A percentile compares a stretch with the other conserved stretches of the same genome.
These are phyloP conservation scores for Neofusicoccum kwambonambiense DNA, from an alignment of 2,329 filamentous ascomycete species.

Conservation along the genomic window DNA sequence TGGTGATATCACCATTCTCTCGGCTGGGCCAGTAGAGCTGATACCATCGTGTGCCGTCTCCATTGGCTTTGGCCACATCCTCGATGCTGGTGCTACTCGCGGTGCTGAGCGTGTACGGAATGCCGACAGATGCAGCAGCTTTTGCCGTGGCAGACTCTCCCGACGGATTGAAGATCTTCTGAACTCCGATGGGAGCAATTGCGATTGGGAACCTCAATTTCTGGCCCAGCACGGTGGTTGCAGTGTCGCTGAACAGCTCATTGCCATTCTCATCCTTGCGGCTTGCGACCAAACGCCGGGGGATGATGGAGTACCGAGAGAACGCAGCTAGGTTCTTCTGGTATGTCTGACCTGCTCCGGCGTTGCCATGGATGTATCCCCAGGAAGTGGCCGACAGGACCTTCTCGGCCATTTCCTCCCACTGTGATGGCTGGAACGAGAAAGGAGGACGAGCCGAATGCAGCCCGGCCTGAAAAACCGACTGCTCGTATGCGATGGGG, in stretches of 20 bases:
- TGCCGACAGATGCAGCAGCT: slow-evolving; percentile 58
- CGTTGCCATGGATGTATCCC: slow-evolving; percentile 37
- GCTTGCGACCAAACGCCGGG: slow-evolving; percentile 16
- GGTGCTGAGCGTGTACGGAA: slow-evolving; percentile 69
- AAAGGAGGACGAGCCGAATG: slow-evolving; percentile 32
- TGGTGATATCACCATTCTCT: slow-evolving; percentile 62
- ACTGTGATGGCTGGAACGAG: slow-evolving; percentile 33
- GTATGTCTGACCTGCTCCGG: slow-evolving; percentile 32
- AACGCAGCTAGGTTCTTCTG: slow-evolving; percentile 31
- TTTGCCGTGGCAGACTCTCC: slow-evolving; percentile 63
- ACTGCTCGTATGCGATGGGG: slow-evolving; percentile 27
- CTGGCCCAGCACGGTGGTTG: slow-evolving; percentile 32
- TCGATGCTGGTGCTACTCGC: slow-evolving; percentile 65
- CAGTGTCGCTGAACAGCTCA: neutral
- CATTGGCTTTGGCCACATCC: slow-evolving; percentile 61
- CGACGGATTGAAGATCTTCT: slow-evolving; percentile 65
- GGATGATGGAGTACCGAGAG: slow-evolving; percentile 28
- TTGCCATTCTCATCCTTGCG: neutral
- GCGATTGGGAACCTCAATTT: neutral
- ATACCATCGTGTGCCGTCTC: slow-evolving; percentile 63
- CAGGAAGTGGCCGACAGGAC: slow-evolving; percentile 31
- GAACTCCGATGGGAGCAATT: slow-evolving; percentile 69
- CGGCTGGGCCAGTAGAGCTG: slow-evolving; percentile 75
- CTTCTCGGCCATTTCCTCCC: slow-evolving; percentile 28
- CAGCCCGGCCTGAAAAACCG: slow-evolving; percentile 33